These are phyloP conservation scores for Wickerhamomyces rabaulensis DNA, from an alignment of 805 yeast genomes.

Conservation along the genomic window DNA sequence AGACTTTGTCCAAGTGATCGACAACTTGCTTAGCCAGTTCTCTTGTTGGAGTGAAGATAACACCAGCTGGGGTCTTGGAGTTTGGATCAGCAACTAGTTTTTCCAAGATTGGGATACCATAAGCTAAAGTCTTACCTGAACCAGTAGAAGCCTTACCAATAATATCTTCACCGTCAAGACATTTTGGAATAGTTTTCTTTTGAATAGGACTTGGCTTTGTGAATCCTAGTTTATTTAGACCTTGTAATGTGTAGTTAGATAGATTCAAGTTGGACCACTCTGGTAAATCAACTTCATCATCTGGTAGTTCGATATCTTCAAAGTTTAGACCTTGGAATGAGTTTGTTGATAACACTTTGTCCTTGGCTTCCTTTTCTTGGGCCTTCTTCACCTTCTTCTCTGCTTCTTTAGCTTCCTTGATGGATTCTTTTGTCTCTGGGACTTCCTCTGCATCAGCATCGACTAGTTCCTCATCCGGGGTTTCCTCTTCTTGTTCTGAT, in stretches of 20 bases:
- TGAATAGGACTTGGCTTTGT: constrained; percentile 82
- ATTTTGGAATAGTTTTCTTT: constrained; percentile 64
- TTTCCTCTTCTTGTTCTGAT: constrained; percentile 18
- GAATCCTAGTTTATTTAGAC: constrained; percentile 56
- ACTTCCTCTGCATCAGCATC: constrained; percentile 5
- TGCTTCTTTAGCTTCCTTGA: constrained; percentile 11
- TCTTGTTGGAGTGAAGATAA: constrained; percentile 92
- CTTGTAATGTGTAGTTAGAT: constrained; percentile 55
- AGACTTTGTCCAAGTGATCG: constrained; percentile 59
- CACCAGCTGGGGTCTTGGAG: constrained; percentile 53
- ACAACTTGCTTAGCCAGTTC: constrained; percentile 94
- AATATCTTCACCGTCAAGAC: constrained; percentile 70
- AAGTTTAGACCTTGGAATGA: constrained; percentile 22
- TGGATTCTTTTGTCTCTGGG: constrained; percentile 18
- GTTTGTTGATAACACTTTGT: constrained; percentile 9
- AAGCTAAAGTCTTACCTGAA: constrained; percentile 95
- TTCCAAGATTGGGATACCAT: constrained; percentile 88
- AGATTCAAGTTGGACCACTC: constrained; percentile 50
- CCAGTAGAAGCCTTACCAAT: constrained; percentile 98
- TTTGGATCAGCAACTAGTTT: constrained; percentile 34
- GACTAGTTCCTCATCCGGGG: constrained; percentile 18
- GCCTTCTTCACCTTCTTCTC: constrained; percentile 16
- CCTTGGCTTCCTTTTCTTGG: constrained; percentile 16
- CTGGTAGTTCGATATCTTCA: constrained; percentile 29
- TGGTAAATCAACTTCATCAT: constrained; percentile 44